Base-by-base conservation (phyloP, 805 yeast genomes). In the Ogataea philodendri region DNA sequence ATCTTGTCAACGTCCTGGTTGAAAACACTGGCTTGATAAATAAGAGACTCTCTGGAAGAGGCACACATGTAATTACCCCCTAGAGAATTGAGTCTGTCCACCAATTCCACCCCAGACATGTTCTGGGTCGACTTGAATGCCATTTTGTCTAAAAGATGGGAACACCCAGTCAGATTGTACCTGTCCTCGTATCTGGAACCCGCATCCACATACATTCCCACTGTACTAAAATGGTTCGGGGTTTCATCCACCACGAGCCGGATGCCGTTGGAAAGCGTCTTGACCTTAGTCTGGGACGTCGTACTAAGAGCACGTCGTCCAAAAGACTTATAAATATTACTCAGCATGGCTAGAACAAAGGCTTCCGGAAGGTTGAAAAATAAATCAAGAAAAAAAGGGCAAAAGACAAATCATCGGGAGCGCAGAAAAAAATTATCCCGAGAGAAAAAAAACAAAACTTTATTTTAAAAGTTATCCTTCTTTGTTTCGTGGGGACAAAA, bases 11-110 rank as follows among this genome's bases (percentile, higher is more conserved):
- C 79, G 54, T 89, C 96, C 28, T 72, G 70, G 57, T 89, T 89
- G 71, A 93, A 90, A 1, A 88, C 95, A 3, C 95, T 81, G 1
- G 97, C 94, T 62, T 93, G 97, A 60, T 93, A 93, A 65, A 90
- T 76, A 67, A 90, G 72, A 4, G 94, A 75, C 60, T 93, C 98
- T 54, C 98, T 72, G 6, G 94, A 84, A 0, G 96, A 83, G 1
- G 95, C 82, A 54, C 95, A 84, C 78, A 86, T 89, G 62, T 84
- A 88, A 59, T 88, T 90, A 9, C 97, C 98, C 31, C 98, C 98
- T 39, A 93, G 61, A 22, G 76, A 68, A 39, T 87, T 88, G 44
- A 93, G 66, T 14, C 72, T 72, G 45, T 82, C 82, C 46, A 84
- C 70, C 86, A 93, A 84, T 33, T 81, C 72, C 26, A 70, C 63